Conservation (phyloP, 768 basidiomycete species). For the Chalciporus piperatus region DNA sequence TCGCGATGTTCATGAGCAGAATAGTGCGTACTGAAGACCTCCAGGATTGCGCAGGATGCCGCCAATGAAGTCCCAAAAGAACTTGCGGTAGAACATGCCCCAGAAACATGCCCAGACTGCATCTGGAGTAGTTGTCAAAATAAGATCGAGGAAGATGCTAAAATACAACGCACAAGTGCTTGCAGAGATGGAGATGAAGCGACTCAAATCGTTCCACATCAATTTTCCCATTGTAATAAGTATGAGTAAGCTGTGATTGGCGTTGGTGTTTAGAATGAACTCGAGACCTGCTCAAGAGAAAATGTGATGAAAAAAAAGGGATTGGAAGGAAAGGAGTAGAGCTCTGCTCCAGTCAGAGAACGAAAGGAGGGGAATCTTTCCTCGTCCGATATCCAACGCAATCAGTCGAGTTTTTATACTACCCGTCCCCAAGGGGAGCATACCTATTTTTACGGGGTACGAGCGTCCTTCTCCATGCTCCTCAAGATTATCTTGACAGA, state of each 20-base stretch:
- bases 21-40: constrained; percentile 65
- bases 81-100: constrained; percentile 85
- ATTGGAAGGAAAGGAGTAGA: constrained; percentile 26
- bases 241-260: not conserved
- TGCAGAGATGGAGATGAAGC: constrained; percentile 64
- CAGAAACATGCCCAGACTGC: constrained; percentile 80
- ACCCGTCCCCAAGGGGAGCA: constrained; percentile 4
- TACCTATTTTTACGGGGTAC: not conserved
- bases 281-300: constrained; percentile 12
- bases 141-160: not conserved
- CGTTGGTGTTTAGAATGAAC: constrained; percentile 5
- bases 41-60: constrained; percentile 76
- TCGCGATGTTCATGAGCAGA: not conserved
- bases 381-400: no score
- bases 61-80: constrained; percentile 95
- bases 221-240: constrained; percentile 66
- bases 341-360: constrained; percentile 33
- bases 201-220: constrained; percentile 78
- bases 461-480: no score
- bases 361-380: not conserved
- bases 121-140: constrained; percentile 41
- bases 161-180: constrained; percentile 60
- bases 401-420: no score
- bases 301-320: not conserved
- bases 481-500: no score